Evolutionary conservation across 2,329 filamentous ascomycete species (phyloP), one percentile per base, ranked within the genome.

Genomic region (Capronia americana): DNA sequence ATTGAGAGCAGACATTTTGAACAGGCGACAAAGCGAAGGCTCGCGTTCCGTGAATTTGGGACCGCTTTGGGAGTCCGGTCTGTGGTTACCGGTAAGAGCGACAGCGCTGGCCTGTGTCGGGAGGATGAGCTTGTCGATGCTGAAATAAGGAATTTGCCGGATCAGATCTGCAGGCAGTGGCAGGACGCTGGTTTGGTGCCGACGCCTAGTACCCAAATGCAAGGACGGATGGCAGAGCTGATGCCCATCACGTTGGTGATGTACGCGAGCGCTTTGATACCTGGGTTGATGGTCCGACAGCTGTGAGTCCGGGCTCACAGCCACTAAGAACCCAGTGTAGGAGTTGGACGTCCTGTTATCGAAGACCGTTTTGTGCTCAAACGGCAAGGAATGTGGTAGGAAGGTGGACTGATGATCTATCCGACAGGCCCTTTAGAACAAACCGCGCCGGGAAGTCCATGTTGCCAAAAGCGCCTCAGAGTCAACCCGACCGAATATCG

Each of bases 11-110:
- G 72, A 17, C 77, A 78, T 58, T 76, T 81, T 28, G 71, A 75
- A 26, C 75, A 74, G 14, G 75, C 74, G 57, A 73, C 75, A 57
- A 73, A 72, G 34, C 75, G 71, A 46, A 77, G 82, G 53, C 74
- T 86, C 20, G 84, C 84, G 0, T 87, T 86, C 65, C 79, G 85
- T 32, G 85, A 87, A 69, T 85, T 86, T 69, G 84, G 85, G 0
- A 81, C 83, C 0, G 82, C 79, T 57, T 62, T 87, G 41, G 85
- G 85, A 0, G 75, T 84, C 17, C 72, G 76, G 50, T 83, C 80
- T 58, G 74, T 79, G 14, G 23, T 51, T 24, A 23, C 48, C 3
- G 26, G 38, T 26, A 34, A 50, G 38, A 54, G 30, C 41, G 55
- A 51, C 10, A 28, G 44, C 17, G 26, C 30, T 17, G n/a, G 44